These are phyloP conservation scores for Chlorociboria aeruginascens DNA, from an alignment of 495 filamentous ascomycete species.

Conservation along the genomic window DNA sequence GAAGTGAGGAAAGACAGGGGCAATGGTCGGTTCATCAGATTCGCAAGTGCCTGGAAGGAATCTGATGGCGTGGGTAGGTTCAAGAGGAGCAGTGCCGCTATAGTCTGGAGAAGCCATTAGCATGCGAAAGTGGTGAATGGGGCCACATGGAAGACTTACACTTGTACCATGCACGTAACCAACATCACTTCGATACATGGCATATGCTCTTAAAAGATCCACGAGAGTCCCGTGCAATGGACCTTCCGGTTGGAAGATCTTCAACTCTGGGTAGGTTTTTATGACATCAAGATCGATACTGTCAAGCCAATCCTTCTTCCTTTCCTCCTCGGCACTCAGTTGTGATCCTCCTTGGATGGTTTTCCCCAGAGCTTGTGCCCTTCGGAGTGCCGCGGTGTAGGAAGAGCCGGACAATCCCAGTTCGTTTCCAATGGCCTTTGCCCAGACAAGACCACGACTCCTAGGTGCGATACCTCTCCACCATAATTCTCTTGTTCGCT, in stretches of 20 bases:
- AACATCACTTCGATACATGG: slow-evolving; percentile 88
- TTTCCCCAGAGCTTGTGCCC: slow-evolving; percentile 55
- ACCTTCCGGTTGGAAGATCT: slow-evolving; percentile 64
- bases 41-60: slow-evolving; percentile 77
- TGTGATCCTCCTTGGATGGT: slow-evolving; percentile 27
- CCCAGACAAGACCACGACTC: slow-evolving; percentile 76
- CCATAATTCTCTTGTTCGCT: slow-evolving; percentile 78
- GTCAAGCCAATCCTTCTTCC: slow-evolving; percentile 32
- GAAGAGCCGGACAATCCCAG: slow-evolving; percentile 64
- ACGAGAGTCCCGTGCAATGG: slow-evolving; percentile 66
- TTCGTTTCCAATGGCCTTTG: slow-evolving; percentile 78
- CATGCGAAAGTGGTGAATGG: background rate
- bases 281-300: slow-evolving; percentile 43
- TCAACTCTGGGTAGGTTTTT: slow-evolving; percentile 66
- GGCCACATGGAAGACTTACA: slow-evolving; percentile 32
- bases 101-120: slow-evolving; percentile 37
- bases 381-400: slow-evolving; percentile 65
- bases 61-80: slow-evolving; percentile 60
- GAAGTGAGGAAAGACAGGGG: slow-evolving; percentile 78
- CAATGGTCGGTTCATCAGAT: slow-evolving; percentile 77
- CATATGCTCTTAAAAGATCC: slow-evolving; percentile 79
- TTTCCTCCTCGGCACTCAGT: slow-evolving; percentile 27
- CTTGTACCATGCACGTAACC: slow-evolving; percentile 83
- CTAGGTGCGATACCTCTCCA: slow-evolving; percentile 81
- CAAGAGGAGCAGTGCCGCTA: slow-evolving; percentile 77